Percentiles rank a stretch among this genome's conserved stretches.
Conservation (phyloP, 805 yeast genomes). For the Gaillardinia entomophila region DNA sequence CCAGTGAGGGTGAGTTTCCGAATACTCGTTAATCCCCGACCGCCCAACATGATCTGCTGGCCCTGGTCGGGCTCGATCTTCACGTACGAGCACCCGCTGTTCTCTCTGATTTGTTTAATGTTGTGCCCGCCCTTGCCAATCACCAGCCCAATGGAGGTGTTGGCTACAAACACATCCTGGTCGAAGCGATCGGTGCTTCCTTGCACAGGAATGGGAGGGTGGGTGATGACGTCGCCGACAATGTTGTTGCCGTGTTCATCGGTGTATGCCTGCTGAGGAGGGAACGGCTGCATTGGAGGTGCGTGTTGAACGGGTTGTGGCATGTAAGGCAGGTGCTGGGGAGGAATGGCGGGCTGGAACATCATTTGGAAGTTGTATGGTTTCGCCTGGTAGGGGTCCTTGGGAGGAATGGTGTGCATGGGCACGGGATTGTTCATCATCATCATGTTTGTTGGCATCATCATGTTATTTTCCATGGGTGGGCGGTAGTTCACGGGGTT, state of each 20-base stretch:
- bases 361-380: slow-evolving; percentile 35
- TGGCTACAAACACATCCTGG: slow-evolving; percentile 72
- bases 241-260: slow-evolving; percentile 41
- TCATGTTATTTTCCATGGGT: slow-evolving; percentile 7
- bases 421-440: slow-evolving; percentile 5
- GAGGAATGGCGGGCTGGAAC: slow-evolving; percentile 34
- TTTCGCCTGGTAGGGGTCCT: slow-evolving; percentile 5
- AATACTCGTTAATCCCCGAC: slow-evolving; percentile 36
- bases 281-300: slow-evolving; percentile 10
- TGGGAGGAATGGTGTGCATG: slow-evolving; percentile 9
- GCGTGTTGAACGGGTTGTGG: slow-evolving; percentile 9
- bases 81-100: slow-evolving; percentile 68
- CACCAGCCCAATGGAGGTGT: slow-evolving; percentile 72
- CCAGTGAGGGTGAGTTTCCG: slow-evolving; percentile 68
- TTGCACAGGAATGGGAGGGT: slow-evolving; percentile 29
- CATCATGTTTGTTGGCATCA: slow-evolving; percentile 20
- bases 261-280: slow-evolving; percentile 30
- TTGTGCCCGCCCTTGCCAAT: slow-evolving; percentile 85
- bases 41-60: slow-evolving; percentile 44
- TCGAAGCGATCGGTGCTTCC: slow-evolving; percentile 46
- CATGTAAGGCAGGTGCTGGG: slow-evolving; percentile 22
- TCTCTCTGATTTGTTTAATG: slow-evolving; percentile 68
- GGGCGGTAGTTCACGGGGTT: slow-evolving; percentile 46
- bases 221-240: slow-evolving; percentile 39
- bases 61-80: slow-evolving; percentile 58